Evolutionary conservation across 148 eudicot species (phyloP), one percentile per base, ranked within the genome.

Genomic region (Suaeda aralocaspica): DNA sequence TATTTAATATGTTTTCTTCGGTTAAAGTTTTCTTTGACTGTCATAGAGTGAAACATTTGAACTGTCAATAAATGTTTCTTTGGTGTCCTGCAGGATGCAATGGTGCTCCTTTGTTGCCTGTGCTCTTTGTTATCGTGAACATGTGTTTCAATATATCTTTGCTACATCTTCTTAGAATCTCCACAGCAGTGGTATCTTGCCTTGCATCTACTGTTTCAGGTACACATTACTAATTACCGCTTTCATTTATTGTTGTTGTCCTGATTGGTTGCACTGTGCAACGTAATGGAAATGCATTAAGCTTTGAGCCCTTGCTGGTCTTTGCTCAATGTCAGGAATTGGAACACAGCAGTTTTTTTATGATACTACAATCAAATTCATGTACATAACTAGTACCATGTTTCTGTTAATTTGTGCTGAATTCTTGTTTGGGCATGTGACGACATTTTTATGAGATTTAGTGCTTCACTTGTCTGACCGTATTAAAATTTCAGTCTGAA

Each of bases 151-250:
- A 91, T 63, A 78, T 94, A 73, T 91, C 99, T 31, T 76, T 94
- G 85, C 74, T 94, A 79, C 91, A 87, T 81, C 90, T 94, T 68
- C 78, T 94, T 42, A 94, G 86, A 80, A 88, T 94, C 73, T 94
- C 99, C 62, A 87, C 97, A 24, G 99, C 99, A 8, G 91, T 94
- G 50, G 88, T 91, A 53, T 91, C 99, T 66, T 87, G 86, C 77
- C 97, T 94, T 30, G 96, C 96, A 29, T 89, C 99, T 22, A 94
- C 97, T 42, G 68, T 89, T 83, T 86, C 99, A 84, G 99, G 99
- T 91, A 82, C 11, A 34, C 60, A 19, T 72, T 52, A 33, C 58
- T 22, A 6, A 11, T 42, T 19, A n/a, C 31, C 58, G 53, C 13
- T 60, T 8, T 53, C 6, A 26, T 56, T 5, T 21, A 16, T 51